phyloP scores from a whole-genome alignment of 1,284 basidiomycete genomes.

The Phlebopus sp. region DNA sequence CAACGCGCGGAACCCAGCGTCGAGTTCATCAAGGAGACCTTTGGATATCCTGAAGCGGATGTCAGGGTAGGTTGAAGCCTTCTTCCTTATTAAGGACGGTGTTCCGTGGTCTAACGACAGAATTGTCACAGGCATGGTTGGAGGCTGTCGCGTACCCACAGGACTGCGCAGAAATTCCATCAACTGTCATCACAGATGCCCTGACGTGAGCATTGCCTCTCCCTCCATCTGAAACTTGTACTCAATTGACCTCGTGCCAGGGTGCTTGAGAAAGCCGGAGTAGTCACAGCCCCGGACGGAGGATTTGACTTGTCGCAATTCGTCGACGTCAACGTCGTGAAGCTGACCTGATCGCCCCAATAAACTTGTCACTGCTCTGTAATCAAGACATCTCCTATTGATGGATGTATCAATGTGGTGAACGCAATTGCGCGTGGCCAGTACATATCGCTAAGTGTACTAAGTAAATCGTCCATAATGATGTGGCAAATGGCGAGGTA shows the following conservation, averaged over 20 bases:
- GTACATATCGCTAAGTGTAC: not conserved
- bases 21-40: constrained; percentile 73
- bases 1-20: constrained; percentile 62
- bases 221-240: no score
- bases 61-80: constrained; percentile 51
- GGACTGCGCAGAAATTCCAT: constrained; percentile 62
- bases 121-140: constrained; percentile 65
- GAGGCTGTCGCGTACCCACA: constrained; percentile 74
- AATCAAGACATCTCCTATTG: no score
- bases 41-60: constrained; percentile 80
- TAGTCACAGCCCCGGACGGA: constrained; percentile 15
- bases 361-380: not conserved
- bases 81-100: not conserved
- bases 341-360: constrained; percentile 14
- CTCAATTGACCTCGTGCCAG: constrained; percentile 12
- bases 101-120: not conserved
- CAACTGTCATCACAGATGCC: constrained; percentile 65
- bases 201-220: constrained; percentile 48
- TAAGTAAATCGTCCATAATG: constrained; percentile 12
- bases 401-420: no score
- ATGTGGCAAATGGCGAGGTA: not conserved
- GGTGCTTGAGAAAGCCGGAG: constrained; percentile 27
- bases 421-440: no score
- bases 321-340: constrained; percentile 14
- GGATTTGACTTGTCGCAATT: constrained; percentile 18